Percentiles rank a stretch among this genome's conserved stretches.
phyloP scores from a whole-genome alignment of 2,329 filamentous ascomycete genomes.

The Aspergillus fumigatus region DNA sequence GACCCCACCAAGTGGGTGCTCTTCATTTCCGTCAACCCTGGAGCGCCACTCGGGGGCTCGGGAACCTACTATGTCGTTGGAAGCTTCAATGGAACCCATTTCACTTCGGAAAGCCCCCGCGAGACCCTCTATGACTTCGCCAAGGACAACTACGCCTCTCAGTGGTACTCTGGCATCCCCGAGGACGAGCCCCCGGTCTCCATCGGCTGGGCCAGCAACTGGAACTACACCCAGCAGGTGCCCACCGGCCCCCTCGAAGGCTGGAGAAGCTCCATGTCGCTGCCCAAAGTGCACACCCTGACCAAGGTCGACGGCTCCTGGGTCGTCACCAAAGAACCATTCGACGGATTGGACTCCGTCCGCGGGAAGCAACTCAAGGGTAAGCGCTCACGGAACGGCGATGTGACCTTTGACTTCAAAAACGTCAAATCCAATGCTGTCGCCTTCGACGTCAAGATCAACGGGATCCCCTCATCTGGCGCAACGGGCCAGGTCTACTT shows the following conservation, averaged over 20 bases:
- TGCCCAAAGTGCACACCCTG: slow-evolving; percentile 51
- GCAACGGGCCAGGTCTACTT: slow-evolving; percentile 46
- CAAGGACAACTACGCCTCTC: slow-evolving; percentile 44
- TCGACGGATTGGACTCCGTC: slow-evolving; percentile 45
- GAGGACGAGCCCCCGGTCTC: slow-evolving; percentile 41
- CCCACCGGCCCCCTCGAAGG: slow-evolving; percentile 51
- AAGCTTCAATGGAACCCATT: slow-evolving; percentile 56
- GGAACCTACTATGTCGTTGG: slow-evolving; percentile 46
- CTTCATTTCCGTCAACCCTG: slow-evolving; percentile 29
- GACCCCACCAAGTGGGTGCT: slow-evolving; percentile 20
- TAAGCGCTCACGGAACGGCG: slow-evolving; percentile 37
- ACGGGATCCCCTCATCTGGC: slow-evolving; percentile 32
- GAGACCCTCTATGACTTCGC: slow-evolving; percentile 26
- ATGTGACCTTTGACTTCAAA: slow-evolving; percentile 49
- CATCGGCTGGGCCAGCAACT: slow-evolving; percentile 57
- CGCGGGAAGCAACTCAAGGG: slow-evolving; percentile 33
- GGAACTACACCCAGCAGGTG: slow-evolving; percentile 53
- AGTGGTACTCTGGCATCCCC: slow-evolving; percentile 50
- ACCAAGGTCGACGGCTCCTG: slow-evolving; percentile 49
- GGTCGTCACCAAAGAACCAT: slow-evolving; percentile 48
- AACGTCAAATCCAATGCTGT: slow-evolving; percentile 48
- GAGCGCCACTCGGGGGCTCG: slow-evolving; percentile 31
- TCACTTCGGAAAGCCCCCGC: slow-evolving; percentile 18
- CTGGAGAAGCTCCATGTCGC: slow-evolving; percentile 50
- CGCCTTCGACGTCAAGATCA: slow-evolving; percentile 53